phyloP scores from a whole-genome alignment of 1,139 yeast genomes.

The Meyerozyma carpophila region DNA sequence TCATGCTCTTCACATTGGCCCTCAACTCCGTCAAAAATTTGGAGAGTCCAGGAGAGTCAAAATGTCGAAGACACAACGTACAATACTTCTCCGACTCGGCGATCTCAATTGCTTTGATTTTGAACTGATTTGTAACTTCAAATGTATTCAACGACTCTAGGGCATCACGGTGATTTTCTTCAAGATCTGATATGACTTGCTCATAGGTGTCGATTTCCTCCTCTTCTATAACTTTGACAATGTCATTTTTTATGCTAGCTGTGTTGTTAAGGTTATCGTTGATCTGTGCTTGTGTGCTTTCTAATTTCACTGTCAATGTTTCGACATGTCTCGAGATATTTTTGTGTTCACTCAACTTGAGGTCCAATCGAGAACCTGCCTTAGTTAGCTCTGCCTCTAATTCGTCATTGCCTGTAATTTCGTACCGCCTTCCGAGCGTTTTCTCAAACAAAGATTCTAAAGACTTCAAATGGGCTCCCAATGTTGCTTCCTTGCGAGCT shows the following conservation, averaged over 20 bases:
- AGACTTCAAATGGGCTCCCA: conserved; percentile 10
- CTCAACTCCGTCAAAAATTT: conserved; percentile 27
- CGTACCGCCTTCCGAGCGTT: conserved; percentile 6
- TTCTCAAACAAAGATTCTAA: conserved; percentile 15
- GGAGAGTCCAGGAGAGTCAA: conserved; percentile 37
- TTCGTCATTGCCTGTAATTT: conserved; percentile 13
- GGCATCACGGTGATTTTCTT: conserved; percentile 54
- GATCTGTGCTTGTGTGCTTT: conserved; percentile 9
- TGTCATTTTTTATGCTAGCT: conserved; percentile 13
- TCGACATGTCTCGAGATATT: conserved; percentile 10
- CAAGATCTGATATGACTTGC: conserved; percentile 47
- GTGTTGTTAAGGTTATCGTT: conserved; percentile 14
- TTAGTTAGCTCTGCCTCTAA: conserved; percentile 16
- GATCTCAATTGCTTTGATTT: conserved; percentile 55
- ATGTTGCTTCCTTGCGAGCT: conserved; percentile 6
- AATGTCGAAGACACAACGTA: conserved; percentile 58
- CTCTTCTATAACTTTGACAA: conserved; percentile 29
- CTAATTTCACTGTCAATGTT: conserved; percentile 10
- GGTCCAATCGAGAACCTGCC: not conserved
- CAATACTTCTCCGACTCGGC: conserved; percentile 56
- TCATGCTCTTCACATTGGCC: conserved; percentile 33
- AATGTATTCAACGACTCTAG: conserved; percentile 59
- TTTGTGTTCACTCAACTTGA: conserved; percentile 6
- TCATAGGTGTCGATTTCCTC: conserved; percentile 49
- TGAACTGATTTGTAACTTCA: conserved; percentile 61